These are phyloP conservation scores for Megacollybia platyphylla DNA, from an alignment of 1,284 basidiomycete species.

Conservation along the genomic window DNA sequence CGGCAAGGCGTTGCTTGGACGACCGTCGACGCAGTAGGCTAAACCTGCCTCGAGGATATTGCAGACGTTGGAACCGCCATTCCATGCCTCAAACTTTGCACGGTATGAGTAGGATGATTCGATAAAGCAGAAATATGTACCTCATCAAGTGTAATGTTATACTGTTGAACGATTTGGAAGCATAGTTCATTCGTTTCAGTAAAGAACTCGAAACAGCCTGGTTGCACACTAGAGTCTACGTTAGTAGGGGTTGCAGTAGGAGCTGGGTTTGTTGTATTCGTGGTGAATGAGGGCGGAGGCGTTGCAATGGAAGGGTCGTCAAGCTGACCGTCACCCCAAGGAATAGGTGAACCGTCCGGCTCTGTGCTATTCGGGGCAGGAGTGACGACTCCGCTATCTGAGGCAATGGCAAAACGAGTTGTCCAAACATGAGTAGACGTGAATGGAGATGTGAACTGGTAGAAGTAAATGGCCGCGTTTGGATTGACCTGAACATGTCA, in stretches of 20 bases:
- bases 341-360: conserved; percentile 37
- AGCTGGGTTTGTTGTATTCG: neutral
- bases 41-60: neutral
- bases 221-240: neutral
- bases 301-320: conserved; percentile 25
- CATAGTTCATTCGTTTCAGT: neutral
- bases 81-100: neutral
- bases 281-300: conserved; percentile 16
- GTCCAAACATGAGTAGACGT: conserved; percentile 42
- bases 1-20: neutral
- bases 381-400: conserved; percentile 30
- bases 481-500: conserved; percentile 39
- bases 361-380: conserved; percentile 42
- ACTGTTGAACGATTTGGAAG: neutral
- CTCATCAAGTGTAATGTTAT: neutral
- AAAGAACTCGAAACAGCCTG: neutral
- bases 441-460: conserved; percentile 50
- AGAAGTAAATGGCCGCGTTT: conserved; percentile 69
- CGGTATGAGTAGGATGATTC: neutral
- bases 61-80: neutral
- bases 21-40: neutral
- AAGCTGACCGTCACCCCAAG: conserved; percentile 62
- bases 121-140: neutral
- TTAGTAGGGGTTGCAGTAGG: neutral
- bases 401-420: conserved; percentile 69